Evolutionary conservation across 23 red algal genomes (phyloP), one percentile per base, ranked within the genome.

Genomic region (Gracilaria gracilis): DNA sequence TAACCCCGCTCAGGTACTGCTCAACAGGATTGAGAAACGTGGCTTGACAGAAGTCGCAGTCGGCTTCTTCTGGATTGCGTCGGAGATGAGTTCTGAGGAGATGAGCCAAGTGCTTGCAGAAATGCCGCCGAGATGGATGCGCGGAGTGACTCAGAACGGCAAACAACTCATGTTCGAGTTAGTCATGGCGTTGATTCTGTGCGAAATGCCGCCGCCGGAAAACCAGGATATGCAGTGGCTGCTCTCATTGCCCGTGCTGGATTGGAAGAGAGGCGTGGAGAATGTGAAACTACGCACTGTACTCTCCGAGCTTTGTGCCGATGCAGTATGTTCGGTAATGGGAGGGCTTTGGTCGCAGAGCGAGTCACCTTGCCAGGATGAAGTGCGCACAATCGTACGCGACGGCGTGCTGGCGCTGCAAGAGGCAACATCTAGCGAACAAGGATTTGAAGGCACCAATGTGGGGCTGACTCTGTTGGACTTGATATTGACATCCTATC

Each of bases 91-190:
- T 32, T 0, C 64, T 38, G 62, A 87, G 29, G 83, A 87, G 28
- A 71, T 87, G 83, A 58, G n/a, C 28, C 54, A 87, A 65, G 67
- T 75, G 24, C 47, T 87, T 61, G 83, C 83, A 3, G 83, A 87
- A 34, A 87, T 87, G 83, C 83, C 83, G 33, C 83, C 83, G 29
- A 44, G 67, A 17, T 87, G 83, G 83, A 87, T 87, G 83, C 83
- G 83, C 35, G 83, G 83, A 13, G 83, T 87, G 7, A 87, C 33
- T 33, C 83, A 87, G 23, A 87, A 67, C 83, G 83, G 83, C 20
- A 87, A 87, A 32, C 83, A 87, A 36, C 47, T 87, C 19, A 87
- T 75, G 83, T 87, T 87, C 66, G 83, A 87, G 42, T 73, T 87
- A 23, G 83, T 87, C 35, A 87, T 87, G 83, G 74, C 83, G 29